Base-by-base conservation (phyloP, 2,329 filamentous ascomycete genomes). In the Cryphonectria nitschkei region DNA sequence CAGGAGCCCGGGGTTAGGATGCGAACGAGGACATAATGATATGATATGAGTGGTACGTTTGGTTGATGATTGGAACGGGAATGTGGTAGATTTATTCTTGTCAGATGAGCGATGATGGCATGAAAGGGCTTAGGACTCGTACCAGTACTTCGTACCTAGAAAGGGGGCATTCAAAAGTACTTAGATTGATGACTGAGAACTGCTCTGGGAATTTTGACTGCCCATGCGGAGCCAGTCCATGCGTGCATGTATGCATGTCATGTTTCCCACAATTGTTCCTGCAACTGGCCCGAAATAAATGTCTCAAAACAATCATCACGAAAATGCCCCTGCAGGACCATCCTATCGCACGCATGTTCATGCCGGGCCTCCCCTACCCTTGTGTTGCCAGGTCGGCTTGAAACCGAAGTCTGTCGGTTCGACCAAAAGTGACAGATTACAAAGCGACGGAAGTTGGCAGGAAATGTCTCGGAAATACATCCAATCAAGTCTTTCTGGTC, bases 1-100 rank as follows among this genome's bases (percentile, higher is more conserved):
- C 2, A 34, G 32, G 19, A 34, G 16, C 56, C 26, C 14, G 56
- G n/a, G 84, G 8, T 39, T 39, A 86, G 73, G 82, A 82, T 13
- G 37, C 37, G 69, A 78, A 81, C 68, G 77, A 80, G 65, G 70
- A 73, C 13, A 58, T 62, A 34, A 65, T 65, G 61, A 65, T 39
- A 66, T 26, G 13, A 41, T 19, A 39, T 26, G 50, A 14, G 34
- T 43, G 41, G 14, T 39, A 29, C 32, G 41, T 46, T 34, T 39
- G 22, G 9, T 22, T 67, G 32, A 41, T 54, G 46, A 37, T n/a
- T 39, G 29, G n/a, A n/a, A 46, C n/a, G 26, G 26, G 11, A 9
- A 52, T 34, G 26, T 34, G 63, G 32, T 41, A 39, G 13, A 43
- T 43, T 43, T 43, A 14, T 43, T 32, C 16, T 22, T 52, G 19